Conservation (phyloP, 2,329 filamentous ascomycete genomes). For the Ophioceras dolichostomum region DNA sequence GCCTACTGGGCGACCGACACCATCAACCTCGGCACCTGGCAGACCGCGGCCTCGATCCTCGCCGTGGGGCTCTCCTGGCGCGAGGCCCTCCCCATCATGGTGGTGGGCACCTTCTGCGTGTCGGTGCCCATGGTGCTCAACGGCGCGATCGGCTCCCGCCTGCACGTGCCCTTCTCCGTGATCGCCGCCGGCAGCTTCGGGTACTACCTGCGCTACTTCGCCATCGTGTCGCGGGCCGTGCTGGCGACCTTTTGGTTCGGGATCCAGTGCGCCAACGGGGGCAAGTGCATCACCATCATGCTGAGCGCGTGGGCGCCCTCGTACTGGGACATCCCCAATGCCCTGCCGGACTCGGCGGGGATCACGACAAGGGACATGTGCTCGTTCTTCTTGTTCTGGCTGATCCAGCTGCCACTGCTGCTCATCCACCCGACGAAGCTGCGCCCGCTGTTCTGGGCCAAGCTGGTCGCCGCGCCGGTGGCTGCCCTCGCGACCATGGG, state of each 20-base stretch:
- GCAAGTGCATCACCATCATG: conserved; percentile 13
- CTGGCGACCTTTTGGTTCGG: conserved; percentile 27
- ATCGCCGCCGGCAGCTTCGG: conserved; percentile 30
- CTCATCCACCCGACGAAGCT: conserved; percentile 10
- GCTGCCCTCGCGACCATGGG: conserved; percentile 50
- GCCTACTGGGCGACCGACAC: conserved; percentile 15
- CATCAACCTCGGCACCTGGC: conserved; percentile 14
- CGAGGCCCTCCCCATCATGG: conserved; percentile 36
- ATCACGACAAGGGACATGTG: conserved; percentile 25
- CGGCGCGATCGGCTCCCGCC: conserved; percentile 29
- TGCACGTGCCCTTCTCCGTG: conserved; percentile 36
- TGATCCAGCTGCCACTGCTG: conserved; percentile 17
- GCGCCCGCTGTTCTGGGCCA: conserved; percentile 29
- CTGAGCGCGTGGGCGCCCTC: conserved; percentile 16
- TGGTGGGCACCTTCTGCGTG: conserved; percentile 49
- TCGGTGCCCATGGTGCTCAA: conserved; percentile 39
- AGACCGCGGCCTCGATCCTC: conserved; percentile 11
- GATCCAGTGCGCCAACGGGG: conserved; percentile 33
- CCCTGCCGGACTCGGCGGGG: conserved; percentile 21
- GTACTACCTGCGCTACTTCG: conserved; percentile 31
- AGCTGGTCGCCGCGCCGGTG: conserved; percentile 38
- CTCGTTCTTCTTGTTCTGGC: conserved; percentile 24
- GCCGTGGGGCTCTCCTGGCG: conserved; percentile 14
- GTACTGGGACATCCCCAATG: conserved; percentile 20
- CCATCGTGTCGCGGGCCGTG: conserved; percentile 24